Base-by-base conservation (phyloP, 1,139 yeast species). In the Diutina sp. region DNA sequence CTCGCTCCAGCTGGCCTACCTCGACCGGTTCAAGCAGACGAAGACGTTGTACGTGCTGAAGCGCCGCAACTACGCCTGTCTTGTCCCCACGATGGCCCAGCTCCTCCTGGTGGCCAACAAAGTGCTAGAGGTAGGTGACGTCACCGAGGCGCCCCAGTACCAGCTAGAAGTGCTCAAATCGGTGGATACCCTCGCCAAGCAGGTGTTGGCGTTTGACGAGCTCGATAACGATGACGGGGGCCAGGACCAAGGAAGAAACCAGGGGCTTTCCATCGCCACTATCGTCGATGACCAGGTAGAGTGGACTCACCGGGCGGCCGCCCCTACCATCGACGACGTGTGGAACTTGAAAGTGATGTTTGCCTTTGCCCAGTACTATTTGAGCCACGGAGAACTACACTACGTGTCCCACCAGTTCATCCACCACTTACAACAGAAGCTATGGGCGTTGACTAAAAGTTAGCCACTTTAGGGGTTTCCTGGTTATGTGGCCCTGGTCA, bases 321-420 rank as follows among this genome's bases (percentile, higher is more conserved):
- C 62, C 1, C 87, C 90, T 25, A 65, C 67, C 0, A 65, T 74
- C 2, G 87, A 85, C 57, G 87, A 85, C 58, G 66, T 87, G 55
- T 83, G 90, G 87, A 85, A 84, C 61, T 68, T 87, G 59, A 77
- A 79, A 59, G 67, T 88, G 50, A 68, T 88, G 18, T 84, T 87
- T 66, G 81, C 51, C 9, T 47, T 29, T 47, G 51, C 51, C n/a
- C 14, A 30, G 8, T 12, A 47, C 30, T 30, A 47, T 4, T 29
- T 47, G 30, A 11, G 12, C 21, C 18, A 47, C 5, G 35, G 30
- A 6, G 35, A 47, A 14, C 9, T 47, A 5, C 51, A 47, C 12
- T 47, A 47, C n/a, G 51, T 47, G 7, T 47, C 51, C 35, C 35
- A 47, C 7, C 35, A 30, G 38, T 47, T 47, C 14, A 47, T 47